Evolutionary conservation across 2,329 filamentous ascomycete genomes (phyloP).

Genomic region (Raffaelea ambrosiae): DNA sequence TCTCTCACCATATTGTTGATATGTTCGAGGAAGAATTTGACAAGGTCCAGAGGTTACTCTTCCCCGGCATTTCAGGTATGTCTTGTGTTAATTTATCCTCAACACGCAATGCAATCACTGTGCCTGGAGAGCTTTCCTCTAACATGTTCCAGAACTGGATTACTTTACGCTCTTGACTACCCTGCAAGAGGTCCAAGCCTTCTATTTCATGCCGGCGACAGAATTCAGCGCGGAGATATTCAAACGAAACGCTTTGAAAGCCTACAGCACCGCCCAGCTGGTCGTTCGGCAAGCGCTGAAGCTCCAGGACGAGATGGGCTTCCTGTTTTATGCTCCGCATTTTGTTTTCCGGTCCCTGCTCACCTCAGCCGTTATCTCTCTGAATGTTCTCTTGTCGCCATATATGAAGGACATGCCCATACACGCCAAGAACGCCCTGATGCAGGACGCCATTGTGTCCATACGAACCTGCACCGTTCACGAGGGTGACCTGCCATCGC

Average conservation of each 20-base stretch:
- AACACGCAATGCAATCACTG: no score
- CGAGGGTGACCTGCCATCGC: constrained; percentile 39
- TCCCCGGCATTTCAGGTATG: constrained; percentile 37
- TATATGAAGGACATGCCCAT: constrained; percentile 24
- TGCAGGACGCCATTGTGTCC: constrained; percentile 23
- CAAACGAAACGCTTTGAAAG: constrained; percentile 34
- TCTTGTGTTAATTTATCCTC: no score
- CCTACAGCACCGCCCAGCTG: constrained; percentile 38
- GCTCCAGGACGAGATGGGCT: constrained; percentile 29
- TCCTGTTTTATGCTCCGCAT: constrained; percentile 39
- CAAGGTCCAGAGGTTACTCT: constrained; percentile 35
- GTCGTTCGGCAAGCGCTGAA: constrained; percentile 33
- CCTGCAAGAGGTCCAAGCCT: constrained; percentile 43
- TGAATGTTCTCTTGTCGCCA: constrained; percentile 37
- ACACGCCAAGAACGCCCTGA: constrained; percentile 19
- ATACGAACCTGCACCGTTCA: constrained; percentile 34
- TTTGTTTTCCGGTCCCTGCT: constrained; percentile 39
- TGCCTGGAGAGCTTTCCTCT: no score
- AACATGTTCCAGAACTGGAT: constrained; percentile 31
- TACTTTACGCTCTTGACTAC: constrained; percentile 40
- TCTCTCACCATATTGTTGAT: constrained; percentile 36
- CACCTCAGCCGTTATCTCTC: constrained; percentile 35
- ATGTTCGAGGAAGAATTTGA: constrained; percentile 45
- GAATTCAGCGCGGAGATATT: constrained; percentile 28
- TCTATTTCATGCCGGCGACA: constrained; percentile 40